Conservation (phyloP, 2,329 filamentous ascomycete genomes). For the Aspergillus alliaceus region DNA sequence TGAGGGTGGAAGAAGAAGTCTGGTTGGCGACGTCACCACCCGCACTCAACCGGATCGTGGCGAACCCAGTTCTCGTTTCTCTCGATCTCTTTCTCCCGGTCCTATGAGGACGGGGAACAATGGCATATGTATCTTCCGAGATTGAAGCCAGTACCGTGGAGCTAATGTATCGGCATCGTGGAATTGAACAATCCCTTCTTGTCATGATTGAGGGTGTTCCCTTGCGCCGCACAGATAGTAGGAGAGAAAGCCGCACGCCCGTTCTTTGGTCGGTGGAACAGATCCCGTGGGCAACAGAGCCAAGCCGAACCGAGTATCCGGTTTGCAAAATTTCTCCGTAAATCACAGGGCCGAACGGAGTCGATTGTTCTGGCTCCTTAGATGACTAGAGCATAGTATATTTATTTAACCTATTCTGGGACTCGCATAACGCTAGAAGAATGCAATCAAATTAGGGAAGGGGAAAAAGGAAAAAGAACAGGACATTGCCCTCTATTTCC, state of each 20-base stretch:
- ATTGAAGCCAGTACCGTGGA: background rate
- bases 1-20: background rate
- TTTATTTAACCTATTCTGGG: background rate
- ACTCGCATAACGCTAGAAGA: background rate
- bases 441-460: background rate
- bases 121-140: background rate
- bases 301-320: slow-evolving; percentile 18
- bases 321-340: slow-evolving; percentile 21
- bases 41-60: background rate
- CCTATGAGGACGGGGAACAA: background rate
- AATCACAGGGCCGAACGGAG: slow-evolving; percentile 18
- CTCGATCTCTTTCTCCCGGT: too few relatives aligned
- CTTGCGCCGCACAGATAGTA: too few relatives aligned
- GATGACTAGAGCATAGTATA: background rate
- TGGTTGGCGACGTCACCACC: slow-evolving; percentile 16
- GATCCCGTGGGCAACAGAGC: slow-evolving; percentile 12
- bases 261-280: slow-evolving; percentile 10
- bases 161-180: background rate
- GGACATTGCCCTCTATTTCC: background rate
- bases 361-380: background rate
- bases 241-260: background rate
- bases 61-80: background rate
- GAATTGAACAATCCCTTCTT: background rate
- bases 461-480: background rate
- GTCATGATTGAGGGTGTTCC: too few relatives aligned